A percentile compares a stretch with the other conserved stretches of the same genome.
Evolutionary conservation across 345 rosid species (phyloP).

Genomic region (Cardamine occulta): DNA sequence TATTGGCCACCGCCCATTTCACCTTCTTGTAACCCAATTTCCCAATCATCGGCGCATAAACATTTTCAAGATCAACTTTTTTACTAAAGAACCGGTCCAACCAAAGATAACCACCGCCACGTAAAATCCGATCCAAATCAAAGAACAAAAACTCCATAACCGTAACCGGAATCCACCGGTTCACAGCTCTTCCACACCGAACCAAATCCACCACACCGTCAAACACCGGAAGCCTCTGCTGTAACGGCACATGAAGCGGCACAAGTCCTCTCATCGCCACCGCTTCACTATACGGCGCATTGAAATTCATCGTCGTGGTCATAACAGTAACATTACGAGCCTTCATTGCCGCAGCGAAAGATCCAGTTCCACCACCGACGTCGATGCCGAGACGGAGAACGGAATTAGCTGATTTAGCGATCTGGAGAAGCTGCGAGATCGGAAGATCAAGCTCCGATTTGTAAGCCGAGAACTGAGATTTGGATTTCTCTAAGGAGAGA

Average conservation of each 20-base stretch:
- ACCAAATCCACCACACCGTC: slow-evolving; percentile 94
- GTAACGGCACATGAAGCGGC: slow-evolving; percentile 89
- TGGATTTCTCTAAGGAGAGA: slow-evolving; percentile 51
- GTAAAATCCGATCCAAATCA: slow-evolving; percentile 82
- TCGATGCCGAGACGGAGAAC: slow-evolving; percentile 80
- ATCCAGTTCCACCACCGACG: slow-evolving; percentile 86
- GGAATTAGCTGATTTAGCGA: slow-evolving; percentile 62
- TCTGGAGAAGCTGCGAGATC: slow-evolving; percentile 71
- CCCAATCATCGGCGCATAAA: slow-evolving; percentile 78
- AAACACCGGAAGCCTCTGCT: slow-evolving; percentile 89
- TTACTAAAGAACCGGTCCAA: slow-evolving; percentile 88
- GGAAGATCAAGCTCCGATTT: slow-evolving; percentile 89
- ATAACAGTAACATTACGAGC: slow-evolving; percentile 64
- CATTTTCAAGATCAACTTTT: slow-evolving; percentile 65
- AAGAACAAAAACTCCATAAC: slow-evolving; percentile 85
- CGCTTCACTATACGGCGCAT: slow-evolving; percentile 87
- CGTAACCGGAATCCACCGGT: slow-evolving; percentile 86
- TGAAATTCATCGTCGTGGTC: slow-evolving; percentile 91
- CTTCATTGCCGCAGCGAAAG: slow-evolving; percentile 89
- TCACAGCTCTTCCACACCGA: slow-evolving; percentile 86
- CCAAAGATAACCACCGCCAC: slow-evolving; percentile 93
- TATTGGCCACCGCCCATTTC: slow-evolving; percentile 86
- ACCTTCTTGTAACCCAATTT: slow-evolving; percentile 93
- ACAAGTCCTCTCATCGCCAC: slow-evolving; percentile 86
- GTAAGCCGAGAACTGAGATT: slow-evolving; percentile 53